Conservation (phyloP, 805 yeast genomes). For the Cyberlindnera mycetangii region DNA sequence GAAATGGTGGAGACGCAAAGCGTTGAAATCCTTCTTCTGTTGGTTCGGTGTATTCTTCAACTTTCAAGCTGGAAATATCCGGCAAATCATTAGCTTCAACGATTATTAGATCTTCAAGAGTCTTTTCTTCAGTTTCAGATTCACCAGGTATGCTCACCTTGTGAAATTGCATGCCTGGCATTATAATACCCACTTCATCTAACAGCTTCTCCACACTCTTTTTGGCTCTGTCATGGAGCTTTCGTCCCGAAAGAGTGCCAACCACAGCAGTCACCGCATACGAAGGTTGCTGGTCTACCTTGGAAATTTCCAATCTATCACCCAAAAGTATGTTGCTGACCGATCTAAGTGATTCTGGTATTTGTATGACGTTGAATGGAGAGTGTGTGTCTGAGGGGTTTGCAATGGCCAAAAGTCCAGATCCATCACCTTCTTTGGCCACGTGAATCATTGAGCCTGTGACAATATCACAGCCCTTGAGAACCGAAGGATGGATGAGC, state of each 20-base stretch:
- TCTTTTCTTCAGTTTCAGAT: constrained; percentile 19
- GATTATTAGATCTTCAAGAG: constrained; percentile 17
- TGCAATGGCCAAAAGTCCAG: constrained; percentile 44
- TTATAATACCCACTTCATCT: constrained; percentile 55
- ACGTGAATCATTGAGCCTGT: constrained; percentile 46
- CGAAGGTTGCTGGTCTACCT: constrained; percentile 46
- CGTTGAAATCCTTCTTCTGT: constrained; percentile 15
- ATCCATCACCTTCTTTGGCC: constrained; percentile 40
- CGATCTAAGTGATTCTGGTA: constrained; percentile 45
- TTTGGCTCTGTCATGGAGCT: constrained; percentile 24
- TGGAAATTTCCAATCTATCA: constrained; percentile 47
- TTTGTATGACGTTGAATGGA: constrained; percentile 40
- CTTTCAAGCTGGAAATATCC: constrained; percentile 36
- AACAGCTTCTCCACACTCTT: constrained; percentile 41
- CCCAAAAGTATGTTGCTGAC: constrained; percentile 46
- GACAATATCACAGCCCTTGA: constrained; percentile 44
- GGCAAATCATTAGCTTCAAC: constrained; percentile 35
- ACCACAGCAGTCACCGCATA: constrained; percentile 38
- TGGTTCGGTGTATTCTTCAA: constrained; percentile 28
- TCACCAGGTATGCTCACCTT: constrained; percentile 23
- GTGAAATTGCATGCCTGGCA: constrained; percentile 48
- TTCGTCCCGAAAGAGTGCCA: constrained; percentile 27
- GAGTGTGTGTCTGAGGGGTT: constrained; percentile 34
- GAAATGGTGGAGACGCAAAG: constrained; percentile 44
- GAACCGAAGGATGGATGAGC: constrained; percentile 40